These are phyloP conservation scores for Aquilaria yunnanensis DNA, from an alignment of 345 rosid species.

Conservation along the genomic window DNA sequence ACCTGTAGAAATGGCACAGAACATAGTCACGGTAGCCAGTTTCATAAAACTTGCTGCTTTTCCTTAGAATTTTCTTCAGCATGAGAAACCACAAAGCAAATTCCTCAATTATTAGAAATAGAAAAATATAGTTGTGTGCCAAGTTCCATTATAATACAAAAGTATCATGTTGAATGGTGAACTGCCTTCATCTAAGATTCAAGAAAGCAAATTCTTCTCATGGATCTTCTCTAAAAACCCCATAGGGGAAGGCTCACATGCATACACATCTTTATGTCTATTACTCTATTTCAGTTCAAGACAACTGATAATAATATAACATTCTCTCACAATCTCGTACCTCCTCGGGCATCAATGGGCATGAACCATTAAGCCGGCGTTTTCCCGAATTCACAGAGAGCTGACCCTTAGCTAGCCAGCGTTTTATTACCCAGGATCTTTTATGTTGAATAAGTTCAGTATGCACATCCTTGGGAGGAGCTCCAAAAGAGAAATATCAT, in stretches of 20 bases:
- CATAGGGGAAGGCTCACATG: too few species aligned
- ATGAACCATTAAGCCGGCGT: constrained; percentile 64
- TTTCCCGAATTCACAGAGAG: constrained; percentile 57
- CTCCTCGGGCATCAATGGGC: constrained; percentile 96
- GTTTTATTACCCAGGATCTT: constrained; percentile 91
- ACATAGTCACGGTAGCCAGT: neutral
- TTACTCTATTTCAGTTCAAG: too few species aligned
- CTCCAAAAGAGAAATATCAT: constrained; percentile 40
- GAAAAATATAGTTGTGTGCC: too few species aligned
- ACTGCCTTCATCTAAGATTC: too few species aligned
- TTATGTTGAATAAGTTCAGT: constrained; percentile 92
- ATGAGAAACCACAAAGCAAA: too few species aligned
- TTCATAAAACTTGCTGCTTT: neutral
- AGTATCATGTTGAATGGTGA: too few species aligned
- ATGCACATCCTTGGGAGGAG: constrained; percentile 86
- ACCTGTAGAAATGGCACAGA: constrained; percentile 38
- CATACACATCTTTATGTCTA: too few species aligned
- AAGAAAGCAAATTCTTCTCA: neutral
- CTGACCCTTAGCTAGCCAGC: constrained; percentile 69
- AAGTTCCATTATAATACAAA: neutral
- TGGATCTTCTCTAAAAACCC: neutral
- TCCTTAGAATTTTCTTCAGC: too few species aligned
- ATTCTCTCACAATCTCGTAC: constrained; percentile 27
- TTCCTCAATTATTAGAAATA: too few species aligned
- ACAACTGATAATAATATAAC: neutral